A percentile compares a stretch with the other conserved stretches of the same genome.
These are phyloP conservation scores for Brassica incana DNA, from an alignment of 345 rosid species.

Conservation along the genomic window DNA sequence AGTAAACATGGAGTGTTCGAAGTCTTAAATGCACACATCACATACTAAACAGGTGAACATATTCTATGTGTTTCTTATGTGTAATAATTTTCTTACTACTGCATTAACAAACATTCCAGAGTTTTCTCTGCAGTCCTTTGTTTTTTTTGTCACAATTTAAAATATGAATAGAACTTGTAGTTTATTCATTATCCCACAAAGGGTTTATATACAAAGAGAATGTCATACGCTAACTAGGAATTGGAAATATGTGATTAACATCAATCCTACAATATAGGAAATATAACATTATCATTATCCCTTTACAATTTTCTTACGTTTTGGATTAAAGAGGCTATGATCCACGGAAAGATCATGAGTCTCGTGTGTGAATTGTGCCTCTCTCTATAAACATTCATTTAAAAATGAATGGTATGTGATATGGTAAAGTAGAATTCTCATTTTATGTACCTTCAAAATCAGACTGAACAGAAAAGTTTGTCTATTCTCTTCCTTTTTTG, in stretches of 20 bases:
- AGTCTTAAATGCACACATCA: conserved; percentile 13
- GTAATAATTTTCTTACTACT: too few relatives aligned
- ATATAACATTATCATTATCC: too few relatives aligned
- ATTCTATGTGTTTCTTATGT: background rate
- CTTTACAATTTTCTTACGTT: conserved; percentile 60
- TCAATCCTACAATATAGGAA: too few relatives aligned
- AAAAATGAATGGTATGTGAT: too few relatives aligned
- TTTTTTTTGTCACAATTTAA: conserved; percentile 47
- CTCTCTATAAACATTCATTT: too few relatives aligned
- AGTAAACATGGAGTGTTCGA: too few relatives aligned
- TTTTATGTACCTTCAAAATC: background rate
- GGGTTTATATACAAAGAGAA: too few relatives aligned
- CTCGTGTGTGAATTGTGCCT: conserved; percentile 53
- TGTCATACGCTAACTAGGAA: too few relatives aligned
- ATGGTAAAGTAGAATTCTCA: conserved; percentile 29
- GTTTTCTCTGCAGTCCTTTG: conserved; percentile 46
- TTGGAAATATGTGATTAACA: too few relatives aligned
- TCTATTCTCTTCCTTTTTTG: background rate
- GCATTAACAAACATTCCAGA: too few relatives aligned
- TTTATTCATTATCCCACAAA: too few relatives aligned
- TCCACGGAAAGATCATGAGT: conserved; percentile 91
- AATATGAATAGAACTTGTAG: too few relatives aligned
- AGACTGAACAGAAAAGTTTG: background rate
- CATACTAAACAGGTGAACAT: conserved; percentile 67
- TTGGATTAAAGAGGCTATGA: conserved; percentile 98